Base-by-base conservation (phyloP, 768 basidiomycete genomes). In the Amylocystis lapponica region DNA sequence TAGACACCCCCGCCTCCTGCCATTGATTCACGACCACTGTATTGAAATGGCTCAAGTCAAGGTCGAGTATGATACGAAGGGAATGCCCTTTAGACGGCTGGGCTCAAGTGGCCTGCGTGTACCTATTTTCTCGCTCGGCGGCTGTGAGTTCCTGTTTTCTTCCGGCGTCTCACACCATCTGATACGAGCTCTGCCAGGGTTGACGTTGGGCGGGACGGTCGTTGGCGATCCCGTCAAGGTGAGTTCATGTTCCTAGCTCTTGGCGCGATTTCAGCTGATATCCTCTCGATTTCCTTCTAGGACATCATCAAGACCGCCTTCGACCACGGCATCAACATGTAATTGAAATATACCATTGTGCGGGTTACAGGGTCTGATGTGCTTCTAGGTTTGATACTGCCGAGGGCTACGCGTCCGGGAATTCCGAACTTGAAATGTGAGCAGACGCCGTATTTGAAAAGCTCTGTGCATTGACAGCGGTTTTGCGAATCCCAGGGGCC, bases 351-450 rank as follows among this genome's bases (percentile, higher is more conserved):
- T 11, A 11, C 34, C 11, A 9, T 35, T 35, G 34, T 19, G 9
- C 34, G 19, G n/a, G n/a, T n/a, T 19, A 8, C 34, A 35, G 11
- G 34, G 11, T 12, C 19, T 35, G 11, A 35, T 17, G 17, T 22
- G 12, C 21, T n/a, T n/a, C n/a, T 60, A 55, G 54, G 73, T 80
- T 86, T 53, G 81, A 86, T 53, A 81, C 76, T 16, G 83, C 83
- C 0, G 83, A 86, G 54, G 68, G 65, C 2, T 85, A 86, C 47
- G 67, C 77, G 4, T 58, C 65, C n/a, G 86, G 89, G 4, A 70
- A 81, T 56, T 83, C 81, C 14, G 88, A 91, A 64, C 39, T 65
- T 11, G 86, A 90, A 62, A 86, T 91, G 85, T 81, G 43, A 32
- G 74, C 40, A 21, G 9, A 17, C 8, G 27, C 13, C 16, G 4